Evolutionary conservation across 352 stramenopile species (phyloP).

Genomic region (Globisporangium spinosum): DNA sequence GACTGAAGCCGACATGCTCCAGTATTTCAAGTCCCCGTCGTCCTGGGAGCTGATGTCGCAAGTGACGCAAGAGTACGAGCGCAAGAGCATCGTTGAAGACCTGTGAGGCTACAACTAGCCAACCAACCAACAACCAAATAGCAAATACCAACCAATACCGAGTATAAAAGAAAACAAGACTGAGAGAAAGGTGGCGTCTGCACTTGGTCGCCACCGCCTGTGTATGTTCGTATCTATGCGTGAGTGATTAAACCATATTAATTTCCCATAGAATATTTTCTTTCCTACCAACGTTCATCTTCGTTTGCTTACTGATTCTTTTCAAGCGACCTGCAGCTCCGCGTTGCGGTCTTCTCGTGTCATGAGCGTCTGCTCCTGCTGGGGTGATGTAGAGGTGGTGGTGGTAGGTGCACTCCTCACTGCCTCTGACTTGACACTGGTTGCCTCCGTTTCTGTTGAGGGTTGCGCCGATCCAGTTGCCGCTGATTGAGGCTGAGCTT

Average conservation of each 20-base stretch:
- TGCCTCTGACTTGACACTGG: background rate
- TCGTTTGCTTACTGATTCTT: too few species aligned
- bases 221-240: slow-evolving; percentile 13
- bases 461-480: background rate
- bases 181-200: background rate
- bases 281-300: too few species aligned
- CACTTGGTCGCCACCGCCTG: background rate
- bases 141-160: background rate
- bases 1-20: slow-evolving; percentile 58
- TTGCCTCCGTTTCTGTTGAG: background rate
- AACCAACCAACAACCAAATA: background rate
- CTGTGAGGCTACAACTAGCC: slow-evolving; percentile 11
- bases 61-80: slow-evolving; percentile 51
- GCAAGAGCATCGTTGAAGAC: slow-evolving; percentile 14
- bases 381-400: background rate
- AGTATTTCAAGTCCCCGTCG: slow-evolving; percentile 68
- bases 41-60: slow-evolving; percentile 69
- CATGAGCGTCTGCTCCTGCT: slow-evolving; percentile 1
- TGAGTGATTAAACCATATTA: slow-evolving; percentile 16
- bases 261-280: slow-evolving; percentile 9
- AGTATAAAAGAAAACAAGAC: background rate
- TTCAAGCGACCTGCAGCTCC: background rate
- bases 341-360: slow-evolving; percentile 1
- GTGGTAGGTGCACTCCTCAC: background rate
- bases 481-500: background rate